Base-by-base conservation (phyloP, 306 rosid species). In the Malus sylvestris region DNA sequence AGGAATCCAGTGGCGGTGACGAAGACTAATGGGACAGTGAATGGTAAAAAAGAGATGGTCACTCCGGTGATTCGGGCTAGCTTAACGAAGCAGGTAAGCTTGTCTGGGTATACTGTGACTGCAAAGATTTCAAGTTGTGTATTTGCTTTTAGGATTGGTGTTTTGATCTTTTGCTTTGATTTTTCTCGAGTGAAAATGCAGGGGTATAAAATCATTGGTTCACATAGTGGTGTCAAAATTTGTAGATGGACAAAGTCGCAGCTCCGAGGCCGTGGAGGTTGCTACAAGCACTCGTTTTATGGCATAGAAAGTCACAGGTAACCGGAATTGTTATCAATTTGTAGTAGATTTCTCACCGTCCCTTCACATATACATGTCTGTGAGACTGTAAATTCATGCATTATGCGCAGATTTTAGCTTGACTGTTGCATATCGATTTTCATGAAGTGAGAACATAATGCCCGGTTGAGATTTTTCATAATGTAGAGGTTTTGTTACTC, bases 191-290 rank as follows among this genome's bases (percentile, higher is more conserved):
- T 51, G 25, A 35, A 35, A 81, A 75, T 88, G 86, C 97, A 95
- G 97, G 97, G 97, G 27, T 95, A 92, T 81, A 92, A 95, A 80
- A 89, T 92, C 76, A 89, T 95, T 67, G 97, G 97, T 74, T 87
- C 98, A 15, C 97, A 95, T 68, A 92, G 98, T 38, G 98, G 98
- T 71, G 99, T 95, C 64, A 95, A 95, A 83, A 88, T 95, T 80
- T 95, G 99, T 88, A 88, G 99, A 89, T 95, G 99, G 99, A 92
- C 99, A 35, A 95, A 95, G 86, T 93, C 97, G 2, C 99, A 92
- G 71, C 99, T 95, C 71, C 88, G 99, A 78, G 99, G 99, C 38
- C 85, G 99, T 57, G 99, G 99, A 65, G 99, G 99, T 82, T 92
- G 97, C 86, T 95, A 95, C 83, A 95, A 95, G 86, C 99, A 95